Evolutionary conservation across 2,329 filamentous ascomycete genomes (phyloP).

Genomic region (Coniochaeta sp.): DNA sequence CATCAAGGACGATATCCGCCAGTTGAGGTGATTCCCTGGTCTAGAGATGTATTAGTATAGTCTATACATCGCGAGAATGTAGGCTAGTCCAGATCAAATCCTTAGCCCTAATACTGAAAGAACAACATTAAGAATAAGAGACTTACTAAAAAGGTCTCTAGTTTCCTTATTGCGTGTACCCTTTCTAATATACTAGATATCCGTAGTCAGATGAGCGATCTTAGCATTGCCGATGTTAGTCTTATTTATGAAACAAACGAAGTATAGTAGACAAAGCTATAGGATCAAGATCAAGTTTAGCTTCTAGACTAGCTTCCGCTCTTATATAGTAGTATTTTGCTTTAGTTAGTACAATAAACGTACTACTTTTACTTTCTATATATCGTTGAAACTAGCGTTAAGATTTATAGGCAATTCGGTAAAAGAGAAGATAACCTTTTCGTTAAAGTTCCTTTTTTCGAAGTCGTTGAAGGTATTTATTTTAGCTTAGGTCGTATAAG

Average conservation of each 20-base stretch:
- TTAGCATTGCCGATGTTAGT: slow-evolving; percentile 34
- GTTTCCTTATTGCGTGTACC: no score
- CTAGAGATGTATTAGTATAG: no score
- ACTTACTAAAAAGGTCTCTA: no score
- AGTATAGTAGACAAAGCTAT: slow-evolving; percentile 48
- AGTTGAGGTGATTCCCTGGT: no score
- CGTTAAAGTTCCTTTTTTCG: not conserved
- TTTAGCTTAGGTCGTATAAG: not conserved
- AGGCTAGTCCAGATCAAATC: no score
- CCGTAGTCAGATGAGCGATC: slow-evolving; percentile 25
- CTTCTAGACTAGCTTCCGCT: slow-evolving; percentile 19
- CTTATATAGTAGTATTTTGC: not conserved
- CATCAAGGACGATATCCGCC: no score
- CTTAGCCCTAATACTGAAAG: no score
- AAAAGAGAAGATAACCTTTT: not conserved
- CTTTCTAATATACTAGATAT: no score
- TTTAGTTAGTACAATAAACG: slow-evolving; percentile 10
- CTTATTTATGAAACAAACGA: slow-evolving; percentile 36
- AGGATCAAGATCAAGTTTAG: slow-evolving; percentile 25
- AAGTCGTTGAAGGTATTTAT: not conserved
- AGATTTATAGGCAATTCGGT: slow-evolving; percentile 34
- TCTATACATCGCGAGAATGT: no score
- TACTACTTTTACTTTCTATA: slow-evolving; percentile 49
- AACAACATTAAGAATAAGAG: no score
- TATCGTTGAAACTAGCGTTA: slow-evolving; percentile 48